These are phyloP conservation scores for Globisporangium nunn DNA, from an alignment of 352 stramenopile genomes.

Conservation along the genomic window DNA sequence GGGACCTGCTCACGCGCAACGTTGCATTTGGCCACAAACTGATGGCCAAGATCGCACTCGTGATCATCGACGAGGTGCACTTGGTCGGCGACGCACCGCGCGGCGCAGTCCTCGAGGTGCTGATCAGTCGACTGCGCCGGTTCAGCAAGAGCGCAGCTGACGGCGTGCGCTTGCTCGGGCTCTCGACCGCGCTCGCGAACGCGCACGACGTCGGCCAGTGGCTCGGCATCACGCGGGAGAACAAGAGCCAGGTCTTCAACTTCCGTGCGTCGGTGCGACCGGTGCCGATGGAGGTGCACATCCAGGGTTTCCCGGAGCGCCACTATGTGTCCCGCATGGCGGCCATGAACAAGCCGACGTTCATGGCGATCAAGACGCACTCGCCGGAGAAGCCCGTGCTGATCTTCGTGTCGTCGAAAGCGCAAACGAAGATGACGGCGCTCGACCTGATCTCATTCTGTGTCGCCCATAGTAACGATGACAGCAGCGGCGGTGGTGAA, in stretches of 20 bases:
- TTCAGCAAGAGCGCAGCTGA: conserved; percentile 64
- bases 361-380: conserved; percentile 95
- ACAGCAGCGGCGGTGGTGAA: conserved; percentile 29
- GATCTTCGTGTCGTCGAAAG: conserved; percentile 98
- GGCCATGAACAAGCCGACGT: conserved; percentile 99
- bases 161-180: conserved; percentile 88
- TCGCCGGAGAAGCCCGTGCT: conserved; percentile 91
- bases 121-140: conserved; percentile 83
- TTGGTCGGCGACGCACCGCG: conserved; percentile 92
- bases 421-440: conserved; percentile 96
- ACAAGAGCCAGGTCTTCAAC: conserved; percentile 87
- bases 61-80: conserved; percentile 98
- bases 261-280: conserved; percentile 94
- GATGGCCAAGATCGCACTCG: conserved; percentile 74
- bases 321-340: conserved; percentile 98
- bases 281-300: conserved; percentile 94
- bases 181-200: conserved; percentile 97
- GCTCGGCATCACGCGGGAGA: conserved; percentile 90
- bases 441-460: conserved; percentile 96
- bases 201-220: conserved; percentile 93
- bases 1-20: conserved; percentile 94
- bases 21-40: conserved; percentile 66
- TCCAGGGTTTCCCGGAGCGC: conserved; percentile 94
- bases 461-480: conserved; percentile 39
- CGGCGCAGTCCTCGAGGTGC: conserved; percentile 88